These are phyloP conservation scores for Ogataea allantospora DNA, from an alignment of 805 yeast species.

Conservation along the genomic window DNA sequence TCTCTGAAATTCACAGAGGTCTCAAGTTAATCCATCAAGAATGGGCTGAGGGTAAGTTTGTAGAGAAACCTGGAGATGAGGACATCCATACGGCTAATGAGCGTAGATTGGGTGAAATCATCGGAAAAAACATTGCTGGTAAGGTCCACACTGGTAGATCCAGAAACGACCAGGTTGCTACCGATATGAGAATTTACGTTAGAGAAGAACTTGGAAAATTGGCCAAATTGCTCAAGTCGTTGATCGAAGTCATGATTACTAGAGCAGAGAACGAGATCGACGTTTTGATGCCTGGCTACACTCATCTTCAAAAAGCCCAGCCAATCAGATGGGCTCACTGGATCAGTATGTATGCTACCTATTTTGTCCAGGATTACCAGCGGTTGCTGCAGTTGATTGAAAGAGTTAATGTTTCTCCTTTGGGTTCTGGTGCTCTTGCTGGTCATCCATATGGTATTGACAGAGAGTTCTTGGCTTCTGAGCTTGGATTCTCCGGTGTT, in stretches of 20 bases:
- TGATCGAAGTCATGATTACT: conserved; percentile 63
- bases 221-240: conserved; percentile 51
- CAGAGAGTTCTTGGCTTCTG: conserved; percentile 80
- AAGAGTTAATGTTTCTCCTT: conserved; percentile 84
- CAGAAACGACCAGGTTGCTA: conserved; percentile 97
- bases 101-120: conserved; percentile 93
- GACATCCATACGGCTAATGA: conserved; percentile 99
- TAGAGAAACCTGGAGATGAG: conserved; percentile 86
- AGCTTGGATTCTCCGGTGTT: conserved; percentile 76
- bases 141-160: conserved; percentile 99
- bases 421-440: conserved; percentile 97
- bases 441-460: conserved; percentile 99
- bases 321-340: conserved; percentile 99
- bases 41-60: conserved; percentile 72
- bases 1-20: conserved; percentile 80
- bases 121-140: conserved; percentile 92
- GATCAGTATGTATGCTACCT: conserved; percentile 92
- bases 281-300: conserved; percentile 97
- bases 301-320: conserved; percentile 97
- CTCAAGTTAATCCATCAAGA: conserved; percentile 68
- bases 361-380: conserved; percentile 85
- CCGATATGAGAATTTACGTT: conserved; percentile 96
- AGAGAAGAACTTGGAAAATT: conserved; percentile 72
- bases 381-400: conserved; percentile 76
- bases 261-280: conserved; percentile 88